Conservation (phyloP, 345 rosid species). For the Euclidium syriacum region DNA sequence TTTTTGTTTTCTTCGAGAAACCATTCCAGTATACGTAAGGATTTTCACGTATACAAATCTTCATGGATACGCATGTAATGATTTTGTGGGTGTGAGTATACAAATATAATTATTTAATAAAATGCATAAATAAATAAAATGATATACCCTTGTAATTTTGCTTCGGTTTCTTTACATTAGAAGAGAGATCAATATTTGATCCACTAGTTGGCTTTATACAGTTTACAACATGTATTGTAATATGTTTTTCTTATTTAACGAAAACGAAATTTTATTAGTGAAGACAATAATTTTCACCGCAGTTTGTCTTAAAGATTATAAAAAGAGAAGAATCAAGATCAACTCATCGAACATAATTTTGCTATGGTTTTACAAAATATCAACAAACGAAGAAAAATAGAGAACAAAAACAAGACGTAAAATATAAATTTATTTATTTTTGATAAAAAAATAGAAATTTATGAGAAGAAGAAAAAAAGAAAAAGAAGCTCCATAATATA, state of each 20-base stretch:
- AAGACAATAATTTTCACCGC: background rate
- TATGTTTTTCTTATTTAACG: too few relatives aligned
- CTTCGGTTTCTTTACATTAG: background rate
- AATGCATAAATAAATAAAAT: background rate
- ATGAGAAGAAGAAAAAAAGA: background rate
- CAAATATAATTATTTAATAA: background rate
- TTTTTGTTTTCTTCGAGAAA: background rate
- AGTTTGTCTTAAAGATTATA: background rate
- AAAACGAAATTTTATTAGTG: too few relatives aligned
- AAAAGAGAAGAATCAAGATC: background rate
- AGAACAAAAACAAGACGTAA: background rate
- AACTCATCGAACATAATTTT: background rate
- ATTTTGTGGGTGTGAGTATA: constrained; percentile 21
- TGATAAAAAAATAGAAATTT: too few relatives aligned
- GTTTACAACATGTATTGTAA: too few relatives aligned
- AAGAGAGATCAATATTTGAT: background rate
- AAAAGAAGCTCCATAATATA: too few relatives aligned
- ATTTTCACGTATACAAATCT: background rate
- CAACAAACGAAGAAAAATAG: background rate
- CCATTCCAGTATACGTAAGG: background rate
- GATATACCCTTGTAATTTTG: background rate
- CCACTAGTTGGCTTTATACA: background rate
- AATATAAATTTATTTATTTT: too few relatives aligned
- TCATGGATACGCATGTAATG: constrained; percentile 12
- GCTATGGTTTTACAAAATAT: background rate